Evolutionary conservation across 2,329 filamentous ascomycete species (phyloP).

Genomic region (Claviceps paspali): DNA sequence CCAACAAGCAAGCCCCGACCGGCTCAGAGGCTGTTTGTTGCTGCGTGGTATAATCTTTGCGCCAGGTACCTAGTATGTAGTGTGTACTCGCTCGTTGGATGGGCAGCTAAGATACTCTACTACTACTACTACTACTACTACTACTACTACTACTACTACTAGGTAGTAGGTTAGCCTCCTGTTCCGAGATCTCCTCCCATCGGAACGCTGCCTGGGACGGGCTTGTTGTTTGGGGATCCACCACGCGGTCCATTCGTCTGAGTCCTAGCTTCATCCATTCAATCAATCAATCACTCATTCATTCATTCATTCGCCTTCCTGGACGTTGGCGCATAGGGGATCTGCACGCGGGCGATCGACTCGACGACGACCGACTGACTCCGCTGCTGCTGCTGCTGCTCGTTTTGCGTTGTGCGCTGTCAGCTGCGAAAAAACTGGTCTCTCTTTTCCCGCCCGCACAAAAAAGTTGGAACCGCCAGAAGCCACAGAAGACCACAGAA

Average conservation of each 20-base stretch:
- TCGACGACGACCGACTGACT: background rate
- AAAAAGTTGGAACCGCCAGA: no score
- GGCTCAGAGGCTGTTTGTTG: no score
- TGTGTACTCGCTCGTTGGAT: no score
- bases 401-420: background rate
- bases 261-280: background rate
- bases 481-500: no score
- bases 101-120: no score
- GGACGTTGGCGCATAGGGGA: conserved; percentile 4
- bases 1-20: conserved; percentile 10
- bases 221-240: conserved; percentile 6
- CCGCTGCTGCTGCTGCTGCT: background rate
- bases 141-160: no score
- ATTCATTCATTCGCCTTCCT: conserved; percentile 1
- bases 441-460: background rate
- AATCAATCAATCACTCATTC: background rate
- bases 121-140: no score
- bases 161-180: conserved; percentile 7
- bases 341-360: no score
- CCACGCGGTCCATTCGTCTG: no score
- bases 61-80: no score
- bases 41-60: no score
- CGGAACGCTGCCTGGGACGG: conserved; percentile 6
- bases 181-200: conserved; percentile 11
- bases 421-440: background rate